These are phyloP conservation scores for Biscogniauxia marginata DNA, from an alignment of 2,329 filamentous ascomycete species.

Conservation along the genomic window DNA sequence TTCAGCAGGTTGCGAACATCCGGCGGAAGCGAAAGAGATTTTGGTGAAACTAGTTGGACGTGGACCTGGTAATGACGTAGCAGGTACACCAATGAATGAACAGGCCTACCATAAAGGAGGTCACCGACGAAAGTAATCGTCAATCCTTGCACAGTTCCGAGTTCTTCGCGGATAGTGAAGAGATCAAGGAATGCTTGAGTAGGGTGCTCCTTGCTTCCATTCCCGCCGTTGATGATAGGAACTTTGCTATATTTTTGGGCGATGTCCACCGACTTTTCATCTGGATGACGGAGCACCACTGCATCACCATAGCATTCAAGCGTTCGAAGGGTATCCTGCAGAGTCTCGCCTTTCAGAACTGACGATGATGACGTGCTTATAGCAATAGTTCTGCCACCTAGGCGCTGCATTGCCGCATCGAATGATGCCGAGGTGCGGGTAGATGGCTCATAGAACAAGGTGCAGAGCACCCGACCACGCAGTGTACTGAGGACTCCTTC, in stretches of 20 bases:
- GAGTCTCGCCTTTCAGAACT: constrained; percentile 88
- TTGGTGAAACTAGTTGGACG: constrained; percentile 86
- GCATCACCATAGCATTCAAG: constrained; percentile 93
- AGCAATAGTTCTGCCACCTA: constrained; percentile 82
- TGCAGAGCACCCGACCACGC: constrained; percentile 81
- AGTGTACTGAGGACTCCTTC: constrained; percentile 87
- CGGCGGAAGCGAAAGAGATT: constrained; percentile 71
- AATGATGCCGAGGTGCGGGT: constrained; percentile 95
- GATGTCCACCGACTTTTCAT: constrained; percentile 74
- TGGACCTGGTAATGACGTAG: constrained; percentile 94
- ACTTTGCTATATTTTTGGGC: constrained; percentile 86
- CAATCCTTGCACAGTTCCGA: constrained; percentile 90
- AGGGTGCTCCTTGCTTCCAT: constrained; percentile 92
- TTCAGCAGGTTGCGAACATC: constrained; percentile 72
- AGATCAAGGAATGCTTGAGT: constrained; percentile 97
- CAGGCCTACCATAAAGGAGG: constrained; percentile 86
- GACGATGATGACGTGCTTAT: constrained; percentile 83
- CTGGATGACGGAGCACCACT: constrained; percentile 91
- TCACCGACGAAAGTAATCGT: constrained; percentile 97
- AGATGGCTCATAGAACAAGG: constrained; percentile 96
- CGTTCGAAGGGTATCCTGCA: constrained; percentile 92
- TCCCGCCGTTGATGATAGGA: constrained; percentile 95
- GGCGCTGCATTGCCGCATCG: constrained; percentile 96
- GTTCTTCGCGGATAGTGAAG: constrained; percentile 96
- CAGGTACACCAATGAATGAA: constrained; percentile 92